Base-by-base conservation (phyloP, 305 asterid species). In the Fraxinus greggii region DNA sequence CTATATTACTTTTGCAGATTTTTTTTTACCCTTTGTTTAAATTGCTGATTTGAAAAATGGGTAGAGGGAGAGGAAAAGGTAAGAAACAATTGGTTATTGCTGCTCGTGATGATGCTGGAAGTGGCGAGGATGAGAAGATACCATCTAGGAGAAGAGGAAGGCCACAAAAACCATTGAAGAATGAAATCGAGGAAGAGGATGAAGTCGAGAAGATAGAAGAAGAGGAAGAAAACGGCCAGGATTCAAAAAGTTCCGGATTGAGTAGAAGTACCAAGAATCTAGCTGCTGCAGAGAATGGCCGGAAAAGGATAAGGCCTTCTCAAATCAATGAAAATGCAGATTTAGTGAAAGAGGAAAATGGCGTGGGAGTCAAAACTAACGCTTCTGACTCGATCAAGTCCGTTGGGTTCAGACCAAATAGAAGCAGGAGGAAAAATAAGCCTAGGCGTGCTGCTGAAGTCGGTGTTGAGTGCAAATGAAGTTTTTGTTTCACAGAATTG, bases 381-480 rank as follows among this genome's bases (percentile, higher is more conserved):
- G 33, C 86, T 9, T 32, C 54, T 70, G 89, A 86, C 31, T 81
- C 75, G 76, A 75, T 86, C 65, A 86, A 84, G 86, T 77, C 89
- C 7, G 86, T 79, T 76, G 93, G 93, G 79, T 88, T 82, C 86
- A 87, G 93, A 81, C 93, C 84, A 77, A 90, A 24, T 1, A 87
- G 91, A 42, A 90, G 91, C 83, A 73, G 91, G 78, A 85, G 93
- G 85, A 90, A 90, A 86, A 88, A 84, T 83, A 88, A 84, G 78
- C 93, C 93, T 45, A 88, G 90, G 21, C 81, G 93, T 12, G 93
- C 93, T 81, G 93, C 91, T 85, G 93, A 90, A 83, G 91, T 86
- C 76, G 91, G 90, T 2, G 91, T 90, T 65, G 91, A 88, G 86
- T 88, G 91, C 93, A 90, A 77, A 83, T 90, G 84, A 90, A 72